Base-by-base conservation (phyloP, 345 rosid species). In the Pseudoturritis turrita region DNA sequence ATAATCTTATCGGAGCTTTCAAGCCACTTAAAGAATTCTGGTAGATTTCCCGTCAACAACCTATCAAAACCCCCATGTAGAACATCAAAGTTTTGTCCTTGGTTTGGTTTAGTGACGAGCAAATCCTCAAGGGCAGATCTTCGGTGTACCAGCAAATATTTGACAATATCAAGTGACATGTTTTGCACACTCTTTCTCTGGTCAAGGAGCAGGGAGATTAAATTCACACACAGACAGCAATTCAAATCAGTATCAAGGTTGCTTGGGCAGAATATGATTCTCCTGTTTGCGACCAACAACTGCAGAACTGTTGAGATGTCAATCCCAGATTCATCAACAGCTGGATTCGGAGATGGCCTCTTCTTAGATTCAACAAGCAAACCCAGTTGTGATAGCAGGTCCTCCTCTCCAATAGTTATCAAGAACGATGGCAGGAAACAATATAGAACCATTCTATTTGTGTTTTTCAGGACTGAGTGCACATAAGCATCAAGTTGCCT, bases 401-500 rank as follows among this genome's bases (percentile, higher is more conserved):
- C 84, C 52, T 92, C 97, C 81, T 96, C 99, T 76, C 96, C 98
- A 14, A 92, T 81, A 62, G 82, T 74, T 39, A 76, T 82, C 89
- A 96, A 84, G 80, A 96, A 96, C 12, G 96, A 84, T 40, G 99
- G 99, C 65, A 92, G 83, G 74, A 96, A 96, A 78, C 99, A 96
- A 73, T 88, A 96, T 72, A 88, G 49, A 57, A 96, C 82, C 94
- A 86, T 85, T 69, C 99, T 86, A 76, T 90, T 96, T 29, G 94
- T 86, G 73, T 92, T 92, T 85, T 90, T 96, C 50, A 96, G 87
- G 73, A 96, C 81, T 26, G 99, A 90, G 84, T 87, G 89, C 52
- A 92, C 81, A 80, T 89, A 92, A 65, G 91, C 89, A 80, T 92
- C 99, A 72, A 92, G 92, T 69, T 87, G 97, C 79, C 80, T 82